A percentile compares a stretch with the other conserved stretches of the same genome.
phyloP scores from a whole-genome alignment of 1,139 yeast species.

The Geotrichum bryndzae region DNA sequence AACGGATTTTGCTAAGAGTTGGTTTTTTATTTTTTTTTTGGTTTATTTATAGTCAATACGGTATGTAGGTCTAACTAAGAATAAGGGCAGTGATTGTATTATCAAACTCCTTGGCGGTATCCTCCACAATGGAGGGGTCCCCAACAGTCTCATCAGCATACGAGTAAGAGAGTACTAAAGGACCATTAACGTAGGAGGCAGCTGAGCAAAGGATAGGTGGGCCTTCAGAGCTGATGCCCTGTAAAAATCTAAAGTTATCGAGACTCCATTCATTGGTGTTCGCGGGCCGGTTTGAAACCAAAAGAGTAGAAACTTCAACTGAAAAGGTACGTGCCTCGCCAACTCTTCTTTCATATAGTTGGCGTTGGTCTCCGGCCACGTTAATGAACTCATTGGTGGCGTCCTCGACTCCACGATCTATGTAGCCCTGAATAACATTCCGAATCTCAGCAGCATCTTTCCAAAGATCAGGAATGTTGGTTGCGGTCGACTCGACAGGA shows the following conservation, averaged over 20 bases:
- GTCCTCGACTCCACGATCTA: neutral
- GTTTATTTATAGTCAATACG: neutral
- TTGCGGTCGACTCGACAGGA: neutral
- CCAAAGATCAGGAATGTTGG: conserved; percentile 2
- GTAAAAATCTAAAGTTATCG: conserved; percentile 4
- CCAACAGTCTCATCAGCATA: conserved; percentile 11
- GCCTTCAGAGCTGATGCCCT: conserved; percentile 13
- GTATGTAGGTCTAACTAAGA: neutral
- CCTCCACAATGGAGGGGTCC: neutral
- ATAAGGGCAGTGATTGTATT: neutral
- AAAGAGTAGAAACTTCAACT: conserved; percentile 7
- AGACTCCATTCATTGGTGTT: neutral
- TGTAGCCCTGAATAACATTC: neutral
- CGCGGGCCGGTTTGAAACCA: neutral
- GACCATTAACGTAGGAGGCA: conserved; percentile 4
- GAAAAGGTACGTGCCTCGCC: conserved; percentile 6
- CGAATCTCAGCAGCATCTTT: neutral
- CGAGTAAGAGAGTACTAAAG: conserved; percentile 6
- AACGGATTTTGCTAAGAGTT: neutral
- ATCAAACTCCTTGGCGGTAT: neutral
- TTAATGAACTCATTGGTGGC: neutral
- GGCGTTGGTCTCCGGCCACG: conserved; percentile 1
- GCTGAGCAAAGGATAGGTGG: conserved; percentile 9
- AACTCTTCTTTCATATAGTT: conserved; percentile 2
- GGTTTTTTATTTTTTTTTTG: neutral